Conservation (phyloP, 768 basidiomycete species). For the Leccinum rimulosum region DNA sequence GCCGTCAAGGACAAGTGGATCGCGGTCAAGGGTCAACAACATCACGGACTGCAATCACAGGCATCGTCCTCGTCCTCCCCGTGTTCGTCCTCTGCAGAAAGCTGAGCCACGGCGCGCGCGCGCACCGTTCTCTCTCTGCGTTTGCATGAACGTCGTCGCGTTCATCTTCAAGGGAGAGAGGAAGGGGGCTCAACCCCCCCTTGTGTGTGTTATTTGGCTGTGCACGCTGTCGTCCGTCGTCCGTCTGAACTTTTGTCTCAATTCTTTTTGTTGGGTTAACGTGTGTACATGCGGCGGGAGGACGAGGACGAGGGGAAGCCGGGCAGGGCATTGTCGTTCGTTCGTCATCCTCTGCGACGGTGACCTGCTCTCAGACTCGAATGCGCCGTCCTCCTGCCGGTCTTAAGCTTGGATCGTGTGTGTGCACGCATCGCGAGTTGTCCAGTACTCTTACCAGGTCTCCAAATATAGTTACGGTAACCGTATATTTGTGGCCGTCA, state of each 20-base stretch:
- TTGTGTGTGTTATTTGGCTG: neutral
- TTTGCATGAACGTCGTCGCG: neutral
- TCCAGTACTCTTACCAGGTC: constrained; percentile 21
- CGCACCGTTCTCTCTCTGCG: neutral
- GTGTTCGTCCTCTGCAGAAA: constrained; percentile 9
- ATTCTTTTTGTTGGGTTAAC: constrained; percentile 6
- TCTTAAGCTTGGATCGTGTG: neutral
- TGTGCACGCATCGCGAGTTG: constrained; percentile 16
- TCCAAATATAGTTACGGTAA: constrained; percentile 13
- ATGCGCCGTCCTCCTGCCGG: neutral
- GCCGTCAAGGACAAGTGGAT: constrained; percentile 71
- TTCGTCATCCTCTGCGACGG: neutral
- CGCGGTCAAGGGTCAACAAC: constrained; percentile 55
- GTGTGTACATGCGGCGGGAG: neutral
- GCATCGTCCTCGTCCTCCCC: constrained; percentile 1
- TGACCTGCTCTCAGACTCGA: neutral
- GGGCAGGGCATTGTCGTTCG: neutral
- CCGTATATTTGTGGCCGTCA: constrained; percentile 16
- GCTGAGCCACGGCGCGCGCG: neutral
- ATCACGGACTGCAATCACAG: constrained; percentile 1
- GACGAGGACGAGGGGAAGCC: neutral
- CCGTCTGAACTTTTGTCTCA: constrained; percentile 9
- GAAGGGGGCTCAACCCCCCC: neutral
- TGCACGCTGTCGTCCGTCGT: constrained; percentile 1
- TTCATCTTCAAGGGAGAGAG: neutral